Base-by-base conservation (phyloP, 305 asterid genomes). In the Salvia sclarea region DNA sequence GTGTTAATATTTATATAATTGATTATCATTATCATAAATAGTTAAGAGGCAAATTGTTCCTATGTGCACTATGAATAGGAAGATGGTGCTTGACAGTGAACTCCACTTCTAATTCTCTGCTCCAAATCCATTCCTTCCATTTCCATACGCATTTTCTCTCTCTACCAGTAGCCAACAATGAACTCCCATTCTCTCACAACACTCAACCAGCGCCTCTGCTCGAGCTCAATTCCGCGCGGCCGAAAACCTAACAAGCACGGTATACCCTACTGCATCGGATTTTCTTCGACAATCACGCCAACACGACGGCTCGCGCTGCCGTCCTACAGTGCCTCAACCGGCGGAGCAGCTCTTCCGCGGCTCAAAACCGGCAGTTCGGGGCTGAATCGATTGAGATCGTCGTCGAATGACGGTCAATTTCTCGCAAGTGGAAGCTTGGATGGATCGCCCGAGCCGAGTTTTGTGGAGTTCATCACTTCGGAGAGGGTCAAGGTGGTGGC, bases 401-500 rank as follows among this genome's bases (percentile, higher is more conserved):
- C 92, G 4, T 72, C 88, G 33, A 59, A 67, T 67, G 89, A 68
- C 33, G 80, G 82, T 53, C 79, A 66, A 66, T 79, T 85, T n/a
- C n/a, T 73, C n/a, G 62, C 63, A 1, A 21, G 30, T 7, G 72
- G 85, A 25, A 71, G 68, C 60, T 69, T 81, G 63, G 66, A 53
- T 10, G 89, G 75, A 38, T 44, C 64, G 41, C 76, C 24, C 58
- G 82, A 80, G 68, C 82, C 89, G 11, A 80, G 83, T 67, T 78
- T 81, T 59, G 72, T 67, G 76, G 96, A 88, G 87, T 91, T 91
- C 68, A 88, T 93, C 68, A 93, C 98, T 75, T 93, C 98, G 45
- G 98, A 93, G 83, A 87, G 98, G 77, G 92, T 93, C 69, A 93
- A 93, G 79, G 98, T 93, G 60, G 98, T 93, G 74, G 85, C 91